Conservation (phyloP, 1,284 basidiomycete genomes). For the Irpex sp. region DNA sequence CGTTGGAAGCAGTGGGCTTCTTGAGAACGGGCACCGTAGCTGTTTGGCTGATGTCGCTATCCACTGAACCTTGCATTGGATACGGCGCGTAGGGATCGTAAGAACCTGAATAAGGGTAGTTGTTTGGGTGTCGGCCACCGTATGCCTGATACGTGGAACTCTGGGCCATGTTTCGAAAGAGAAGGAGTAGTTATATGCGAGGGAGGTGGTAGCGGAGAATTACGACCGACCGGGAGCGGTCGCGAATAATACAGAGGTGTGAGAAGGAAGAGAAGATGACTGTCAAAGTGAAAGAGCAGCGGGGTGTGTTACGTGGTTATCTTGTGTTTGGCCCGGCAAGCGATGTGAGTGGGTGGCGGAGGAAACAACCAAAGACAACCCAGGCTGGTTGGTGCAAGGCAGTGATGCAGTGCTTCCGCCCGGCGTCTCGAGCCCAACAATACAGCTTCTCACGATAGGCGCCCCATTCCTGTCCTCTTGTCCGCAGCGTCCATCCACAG, state of each 20-base stretch:
- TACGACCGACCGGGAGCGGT: background rate
- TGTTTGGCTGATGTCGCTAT: conserved; percentile 1
- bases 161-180: background rate
- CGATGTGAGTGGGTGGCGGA: background rate
- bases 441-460: background rate
- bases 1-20: background rate
- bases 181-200: background rate
- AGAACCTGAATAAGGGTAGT: background rate
- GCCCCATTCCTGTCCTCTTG: background rate
- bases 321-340: background rate
- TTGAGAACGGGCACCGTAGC: background rate
- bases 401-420: background rate
- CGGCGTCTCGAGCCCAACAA: background rate
- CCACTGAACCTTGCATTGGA: background rate
- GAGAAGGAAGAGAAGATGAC: background rate
- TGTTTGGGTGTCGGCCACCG: background rate
- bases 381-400: background rate
- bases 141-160: background rate
- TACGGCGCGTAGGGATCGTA: background rate
- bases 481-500: background rate
- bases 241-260: background rate
- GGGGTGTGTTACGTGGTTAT: background rate
- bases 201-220: background rate
- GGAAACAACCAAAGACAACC: background rate
- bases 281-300: background rate